A percentile compares a stretch with the other conserved stretches of the same genome.
These are phyloP conservation scores for Chaetomium olivaceum DNA, from an alignment of 2,329 filamentous ascomycete species.

Conservation along the genomic window DNA sequence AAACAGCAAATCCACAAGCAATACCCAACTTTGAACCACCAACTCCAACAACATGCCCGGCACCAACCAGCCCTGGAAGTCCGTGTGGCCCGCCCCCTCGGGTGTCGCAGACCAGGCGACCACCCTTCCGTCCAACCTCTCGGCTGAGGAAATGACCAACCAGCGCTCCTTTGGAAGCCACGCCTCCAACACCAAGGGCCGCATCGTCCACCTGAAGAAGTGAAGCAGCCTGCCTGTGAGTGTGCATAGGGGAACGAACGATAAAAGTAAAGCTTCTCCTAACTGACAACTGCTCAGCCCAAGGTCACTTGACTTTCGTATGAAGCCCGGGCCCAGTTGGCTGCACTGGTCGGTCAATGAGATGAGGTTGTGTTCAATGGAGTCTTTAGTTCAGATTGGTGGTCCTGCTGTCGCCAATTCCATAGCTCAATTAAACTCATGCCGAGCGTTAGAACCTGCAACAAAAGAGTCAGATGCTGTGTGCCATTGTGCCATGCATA, in stretches of 20 bases:
- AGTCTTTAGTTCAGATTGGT: neutral
- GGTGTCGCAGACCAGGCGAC: neutral
- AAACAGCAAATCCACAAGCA: neutral
- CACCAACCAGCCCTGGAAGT: constrained; percentile 5
- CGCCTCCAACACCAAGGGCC: constrained; percentile 8
- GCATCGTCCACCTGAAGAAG: constrained; percentile 8
- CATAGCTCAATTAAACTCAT: neutral
- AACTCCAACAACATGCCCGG: neutral
- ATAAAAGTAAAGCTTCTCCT: neutral
- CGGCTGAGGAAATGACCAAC: constrained; percentile 8
- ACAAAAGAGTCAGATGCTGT: neutral
- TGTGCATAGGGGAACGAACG: neutral
- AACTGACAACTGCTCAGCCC: neutral
- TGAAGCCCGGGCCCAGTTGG: too few species aligned
- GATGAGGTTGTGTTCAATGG: neutral
- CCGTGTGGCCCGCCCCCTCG: neutral
- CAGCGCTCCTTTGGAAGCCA: constrained; percentile 7
- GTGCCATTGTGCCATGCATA: neutral
- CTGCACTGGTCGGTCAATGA: neutral
- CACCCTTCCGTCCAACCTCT: neutral
- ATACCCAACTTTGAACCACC: neutral
- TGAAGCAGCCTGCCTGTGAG: neutral
- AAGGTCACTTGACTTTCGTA: neutral
- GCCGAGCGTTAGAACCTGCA: neutral
- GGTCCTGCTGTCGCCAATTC: neutral